These are phyloP conservation scores for Ogataea sp. DNA, from an alignment of 805 yeast genomes.

Conservation along the genomic window DNA sequence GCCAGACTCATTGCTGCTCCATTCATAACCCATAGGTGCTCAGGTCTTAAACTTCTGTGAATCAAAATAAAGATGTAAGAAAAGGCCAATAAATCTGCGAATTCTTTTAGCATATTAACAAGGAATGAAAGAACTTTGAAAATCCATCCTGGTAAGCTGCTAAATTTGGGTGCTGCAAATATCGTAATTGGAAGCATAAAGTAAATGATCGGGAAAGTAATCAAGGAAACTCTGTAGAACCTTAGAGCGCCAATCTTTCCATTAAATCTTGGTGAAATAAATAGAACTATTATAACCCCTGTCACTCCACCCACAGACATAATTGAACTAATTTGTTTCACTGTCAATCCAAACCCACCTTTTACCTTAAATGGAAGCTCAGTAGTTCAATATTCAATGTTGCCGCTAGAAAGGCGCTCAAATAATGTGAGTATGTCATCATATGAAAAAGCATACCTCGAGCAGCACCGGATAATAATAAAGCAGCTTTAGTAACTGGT, in stretches of 20 bases:
- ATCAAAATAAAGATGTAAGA: conserved; percentile 46
- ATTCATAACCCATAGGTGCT: conserved; percentile 50
- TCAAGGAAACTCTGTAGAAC: conserved; percentile 32
- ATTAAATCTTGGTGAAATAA: conserved; percentile 44
- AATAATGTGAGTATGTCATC: conserved; percentile 41
- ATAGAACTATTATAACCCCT: conserved; percentile 40
- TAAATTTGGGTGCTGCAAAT: conserved; percentile 29
- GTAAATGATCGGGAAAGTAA: conserved; percentile 38
- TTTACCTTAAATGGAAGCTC: conserved; percentile 36
- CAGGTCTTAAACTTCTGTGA: conserved; percentile 45
- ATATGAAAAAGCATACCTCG: conserved; percentile 31
- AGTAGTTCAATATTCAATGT: conserved; percentile 18
- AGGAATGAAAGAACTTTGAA: conserved; percentile 20
- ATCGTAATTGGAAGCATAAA: conserved; percentile 38
- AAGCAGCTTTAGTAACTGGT: not conserved
- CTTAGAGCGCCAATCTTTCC: conserved; percentile 35
- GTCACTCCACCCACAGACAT: conserved; percentile 45
- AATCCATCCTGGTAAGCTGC: conserved; percentile 10
- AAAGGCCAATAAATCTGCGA: conserved; percentile 38
- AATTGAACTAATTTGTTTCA: conserved; percentile 39
- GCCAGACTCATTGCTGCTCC: conserved; percentile 46
- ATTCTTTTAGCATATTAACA: conserved; percentile 5
- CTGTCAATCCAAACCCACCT: conserved; percentile 45
- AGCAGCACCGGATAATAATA: not conserved
- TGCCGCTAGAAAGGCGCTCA: conserved; percentile 45